Base-by-base conservation (phyloP, 306 rosid genomes). In the Trichosanthes cucumerina region DNA sequence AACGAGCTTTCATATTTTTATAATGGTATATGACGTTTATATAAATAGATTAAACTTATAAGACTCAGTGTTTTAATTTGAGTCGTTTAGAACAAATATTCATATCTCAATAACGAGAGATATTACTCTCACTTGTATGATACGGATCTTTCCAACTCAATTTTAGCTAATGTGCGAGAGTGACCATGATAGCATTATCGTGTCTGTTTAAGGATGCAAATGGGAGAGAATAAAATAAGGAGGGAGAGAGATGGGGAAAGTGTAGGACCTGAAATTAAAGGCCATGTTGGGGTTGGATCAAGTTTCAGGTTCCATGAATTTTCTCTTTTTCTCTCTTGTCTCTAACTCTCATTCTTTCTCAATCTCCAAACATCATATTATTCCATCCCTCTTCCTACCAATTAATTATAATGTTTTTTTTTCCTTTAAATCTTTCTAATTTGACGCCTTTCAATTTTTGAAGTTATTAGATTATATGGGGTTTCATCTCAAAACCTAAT, bases 301-400 rank as follows among this genome's bases (percentile, higher is more conserved):
- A 44, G 77, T 46, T 72, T 72, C 77, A 72, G 77, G 77, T 72
- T 72, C 79, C 54, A 76, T 57, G 68, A 43, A 76, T 7, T 39
- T 6, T 68, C 39, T 79, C 53, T 86, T 49, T 13, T 23, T 78
- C 65, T 54, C 64, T 76, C 66, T 10, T 54, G 68, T 63, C 70
- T 63, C 19, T 1, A 7, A 63, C 4, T 63, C 50, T 41, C 36
- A 62, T 8, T 72, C 53, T 44, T 72, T 72, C 59, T 15, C 58
- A 13, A 43, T 43, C 12, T 70, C 76, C 36, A 70, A 70, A 28
- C 33, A 28, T 28, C 33, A 28, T 1, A 62, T 28, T 28, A 62
- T 62, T 24, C 34, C 38, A 62, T 44, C 44, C 44, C 6, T 39
- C 9, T 39, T 44, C 49, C 49, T 44, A 11, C 0, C 3, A 53